Base-by-base conservation (phyloP, 192 early-diverging fungal genomes). In the Mortierella hygrophila region DNA sequence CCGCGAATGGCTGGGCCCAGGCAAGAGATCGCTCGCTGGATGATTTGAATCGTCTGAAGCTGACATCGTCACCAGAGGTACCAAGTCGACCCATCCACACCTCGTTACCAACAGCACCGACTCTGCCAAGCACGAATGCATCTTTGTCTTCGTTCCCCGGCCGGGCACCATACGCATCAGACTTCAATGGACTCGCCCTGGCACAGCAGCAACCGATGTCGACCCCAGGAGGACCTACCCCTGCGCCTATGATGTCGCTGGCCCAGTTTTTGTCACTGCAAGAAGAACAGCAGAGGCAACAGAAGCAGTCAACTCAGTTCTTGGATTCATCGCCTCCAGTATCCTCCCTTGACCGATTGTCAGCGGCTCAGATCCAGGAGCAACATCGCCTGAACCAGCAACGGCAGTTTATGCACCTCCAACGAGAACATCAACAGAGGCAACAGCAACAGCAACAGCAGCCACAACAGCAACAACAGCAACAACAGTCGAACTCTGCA, bases 301-400 rank as follows among this genome's bases (percentile, higher is more conserved):
- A 82, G 40, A 68, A 72, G 13, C 81, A 77, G 57, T 38, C 26
- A 9, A 15, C 26, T n/a, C 81, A 76, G 40, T n/a, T 44, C 13
- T 54, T 49, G 32, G 46, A 69, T 23, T 71, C 71, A 18, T 38
- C 47, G 2, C 75, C 68, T 44, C 69, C 70, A 16, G 71, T 68
- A 18, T 73, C 81, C 7, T 77, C 81, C 0, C 37, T 82, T 32
- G 47, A 82, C 44, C 81, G 73, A 44, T 54, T 85, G 13, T 72
- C 74, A 3, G 78, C 78, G 10, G 73, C 83, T 15, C 78, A 85
- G 52, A 85, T 85, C 46, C 83, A 85, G 72, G 83, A 85, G 75
- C 83, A 76, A 26, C 77, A 85, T 69, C 77, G 77, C 18, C 23
- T 85, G 42, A 85, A 85, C 23, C 82, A 85, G 74, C 82, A 85